These are phyloP conservation scores for Debaryomyces sp. DNA, from an alignment of 1,139 yeast species.

Conservation along the genomic window DNA sequence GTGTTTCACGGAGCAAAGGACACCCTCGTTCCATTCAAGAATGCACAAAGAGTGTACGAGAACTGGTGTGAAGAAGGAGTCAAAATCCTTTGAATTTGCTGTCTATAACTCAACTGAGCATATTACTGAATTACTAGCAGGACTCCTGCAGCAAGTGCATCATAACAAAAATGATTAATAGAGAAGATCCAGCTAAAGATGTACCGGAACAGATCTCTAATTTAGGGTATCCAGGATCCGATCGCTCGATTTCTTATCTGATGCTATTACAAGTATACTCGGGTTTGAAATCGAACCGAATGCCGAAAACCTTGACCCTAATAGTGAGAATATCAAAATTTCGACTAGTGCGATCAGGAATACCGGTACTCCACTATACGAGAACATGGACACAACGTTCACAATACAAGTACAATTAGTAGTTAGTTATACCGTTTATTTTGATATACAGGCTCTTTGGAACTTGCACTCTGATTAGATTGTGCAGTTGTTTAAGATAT, in stretches of 20 bases:
- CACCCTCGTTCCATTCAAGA: constrained; percentile 23
- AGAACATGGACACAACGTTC: too few relatives aligned
- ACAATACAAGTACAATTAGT: too few relatives aligned
- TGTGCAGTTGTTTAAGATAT: too few relatives aligned
- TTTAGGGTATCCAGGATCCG: constrained; percentile 29
- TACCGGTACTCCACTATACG: too few relatives aligned
- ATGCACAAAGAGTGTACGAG: constrained; percentile 21
- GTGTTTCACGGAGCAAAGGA: constrained; percentile 27
- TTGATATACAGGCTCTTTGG: too few relatives aligned
- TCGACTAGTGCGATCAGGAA: not conserved
- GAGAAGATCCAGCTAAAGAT: constrained; percentile 6
- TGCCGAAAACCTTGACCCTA: not conserved
- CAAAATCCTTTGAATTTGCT: constrained; percentile 12
- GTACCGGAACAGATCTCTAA: constrained; percentile 25
- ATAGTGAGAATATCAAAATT: not conserved
- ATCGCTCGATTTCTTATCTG: constrained; percentile 24
- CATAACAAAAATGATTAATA: constrained; percentile 10
- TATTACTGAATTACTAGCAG: constrained; percentile 9
- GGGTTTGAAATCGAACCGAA: not conserved
- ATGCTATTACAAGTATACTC: not conserved
- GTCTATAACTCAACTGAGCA: constrained; percentile 10
- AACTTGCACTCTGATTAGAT: too few relatives aligned
- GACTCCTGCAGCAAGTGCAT: constrained; percentile 10
- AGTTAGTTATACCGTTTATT: too few relatives aligned
- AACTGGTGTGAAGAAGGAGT: constrained; percentile 22